Percentiles rank a stretch among this genome's conserved stretches.
Conservation (phyloP, 148 eudicot species). For the Euryodendron excelsum region DNA sequence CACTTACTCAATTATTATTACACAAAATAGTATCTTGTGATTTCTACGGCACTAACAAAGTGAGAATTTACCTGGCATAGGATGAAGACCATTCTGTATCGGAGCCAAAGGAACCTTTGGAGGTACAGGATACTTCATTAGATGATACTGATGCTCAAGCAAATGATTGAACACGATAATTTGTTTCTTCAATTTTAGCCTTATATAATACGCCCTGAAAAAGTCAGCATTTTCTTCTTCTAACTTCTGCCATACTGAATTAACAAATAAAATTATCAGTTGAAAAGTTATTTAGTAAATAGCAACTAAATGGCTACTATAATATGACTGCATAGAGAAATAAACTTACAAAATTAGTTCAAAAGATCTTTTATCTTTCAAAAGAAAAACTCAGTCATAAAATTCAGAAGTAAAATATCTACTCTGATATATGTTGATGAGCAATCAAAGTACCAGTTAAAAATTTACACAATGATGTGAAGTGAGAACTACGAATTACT, state of each 20-base stretch:
- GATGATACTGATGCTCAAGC: constrained; percentile 85
- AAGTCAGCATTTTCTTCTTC: constrained; percentile 99
- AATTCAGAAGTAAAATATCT: not conserved
- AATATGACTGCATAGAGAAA: not conserved
- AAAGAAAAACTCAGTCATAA: not conserved
- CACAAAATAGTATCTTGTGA: not conserved
- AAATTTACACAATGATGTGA: not conserved
- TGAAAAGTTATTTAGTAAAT: not conserved
- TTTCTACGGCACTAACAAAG: not conserved
- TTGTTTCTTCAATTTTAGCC: constrained; percentile 97
- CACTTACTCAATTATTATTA: not conserved
- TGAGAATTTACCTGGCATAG: constrained; percentile 71
- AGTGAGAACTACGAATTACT: not conserved
- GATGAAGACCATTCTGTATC: constrained; percentile 87
- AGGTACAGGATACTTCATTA: constrained; percentile 76
- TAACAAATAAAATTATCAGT: constrained; percentile 7
- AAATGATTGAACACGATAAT: constrained; percentile 86
- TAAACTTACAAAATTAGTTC: not conserved
- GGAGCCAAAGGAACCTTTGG: constrained; percentile 91
- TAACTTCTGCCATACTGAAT: constrained; percentile 94
- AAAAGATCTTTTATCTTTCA: not conserved
- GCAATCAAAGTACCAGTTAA: constrained; percentile 5
- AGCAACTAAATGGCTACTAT: not conserved
- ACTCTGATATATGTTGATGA: not conserved
- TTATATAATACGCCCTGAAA: constrained; percentile 90